A percentile compares a stretch with the other conserved stretches of the same genome.
Conservation (phyloP, 129 eudicot species). For the carrot (Daucus carota) region DNA sequence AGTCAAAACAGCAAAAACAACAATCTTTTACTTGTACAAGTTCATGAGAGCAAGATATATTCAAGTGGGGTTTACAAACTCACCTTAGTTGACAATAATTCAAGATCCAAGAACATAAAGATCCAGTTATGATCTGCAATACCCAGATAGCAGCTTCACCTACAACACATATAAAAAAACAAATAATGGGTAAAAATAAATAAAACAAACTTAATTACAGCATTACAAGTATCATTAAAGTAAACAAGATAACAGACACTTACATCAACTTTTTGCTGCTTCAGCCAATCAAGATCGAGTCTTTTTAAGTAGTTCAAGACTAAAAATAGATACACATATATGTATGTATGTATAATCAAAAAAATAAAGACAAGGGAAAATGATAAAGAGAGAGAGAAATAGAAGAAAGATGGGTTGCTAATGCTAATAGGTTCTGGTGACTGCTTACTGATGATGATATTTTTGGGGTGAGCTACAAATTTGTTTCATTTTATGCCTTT, state of each 20-base stretch:
- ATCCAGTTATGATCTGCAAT: conserved; percentile 49
- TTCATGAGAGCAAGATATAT: conserved; percentile 1
- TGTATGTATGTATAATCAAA: conserved; percentile 27
- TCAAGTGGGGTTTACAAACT: neutral
- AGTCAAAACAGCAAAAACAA: neutral
- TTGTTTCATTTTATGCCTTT: neutral
- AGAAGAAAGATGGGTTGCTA: conserved; percentile 22
- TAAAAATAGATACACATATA: neutral
- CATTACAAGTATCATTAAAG: neutral
- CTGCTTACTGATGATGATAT: conserved; percentile 22
- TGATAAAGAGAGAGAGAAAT: neutral
- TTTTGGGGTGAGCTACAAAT: neutral
- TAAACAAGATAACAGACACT: conserved; percentile 4
- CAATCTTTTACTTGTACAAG: conserved; percentile 6
- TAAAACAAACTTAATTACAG: neutral
- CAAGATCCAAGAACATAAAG: conserved; percentile 43
- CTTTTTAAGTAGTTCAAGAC: neutral
- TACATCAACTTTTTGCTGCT: conserved; percentile 10
- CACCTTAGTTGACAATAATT: neutral
- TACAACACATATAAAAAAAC: conserved; percentile 13
- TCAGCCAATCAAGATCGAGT: conserved; percentile 4
- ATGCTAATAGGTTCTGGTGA: conserved; percentile 22
- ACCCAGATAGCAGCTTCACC: conserved; percentile 33
- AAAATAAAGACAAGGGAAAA: conserved; percentile 22
- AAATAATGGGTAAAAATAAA: neutral